Conservation (phyloP, 192 early-diverging fungal genomes). For the Dissophora ornata region DNA sequence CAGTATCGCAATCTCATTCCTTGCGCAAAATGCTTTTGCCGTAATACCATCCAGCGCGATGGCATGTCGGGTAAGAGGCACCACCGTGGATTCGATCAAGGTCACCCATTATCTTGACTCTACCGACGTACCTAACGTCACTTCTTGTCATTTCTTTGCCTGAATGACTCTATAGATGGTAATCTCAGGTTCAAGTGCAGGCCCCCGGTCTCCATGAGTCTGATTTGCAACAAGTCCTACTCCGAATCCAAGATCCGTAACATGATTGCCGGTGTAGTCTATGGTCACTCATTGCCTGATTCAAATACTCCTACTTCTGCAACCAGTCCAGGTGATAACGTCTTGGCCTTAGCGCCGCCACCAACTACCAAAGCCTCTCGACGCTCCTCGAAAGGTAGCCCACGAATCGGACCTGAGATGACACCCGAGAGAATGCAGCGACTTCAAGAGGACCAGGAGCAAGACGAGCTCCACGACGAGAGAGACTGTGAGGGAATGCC, state of each 20-base stretch:
- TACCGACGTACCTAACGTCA: not conserved
- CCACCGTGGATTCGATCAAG: too few species aligned
- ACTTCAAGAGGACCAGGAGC: slow-evolving; percentile 10
- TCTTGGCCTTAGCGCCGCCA: slow-evolving; percentile 30
- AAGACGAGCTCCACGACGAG: slow-evolving; percentile 19
- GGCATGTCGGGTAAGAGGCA: slow-evolving; percentile 51
- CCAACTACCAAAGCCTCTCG: slow-evolving; percentile 13
- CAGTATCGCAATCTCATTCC: slow-evolving; percentile 43
- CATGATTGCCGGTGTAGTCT: slow-evolving; percentile 48
- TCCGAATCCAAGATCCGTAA: slow-evolving; percentile 54
- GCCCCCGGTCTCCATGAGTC: slow-evolving; percentile 47
- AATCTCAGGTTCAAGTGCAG: slow-evolving; percentile 51
- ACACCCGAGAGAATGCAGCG: slow-evolving; percentile 12
- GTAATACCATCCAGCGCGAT: slow-evolving; percentile 52
- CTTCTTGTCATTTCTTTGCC: not conserved
- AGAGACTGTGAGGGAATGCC: not conserved
- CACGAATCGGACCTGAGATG: slow-evolving; percentile 11
- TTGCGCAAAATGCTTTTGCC: slow-evolving; percentile 48
- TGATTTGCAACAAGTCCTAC: slow-evolving; percentile 53
- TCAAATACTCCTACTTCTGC: slow-evolving; percentile 12
- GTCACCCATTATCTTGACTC: not conserved
- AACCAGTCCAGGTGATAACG: slow-evolving; percentile 19
- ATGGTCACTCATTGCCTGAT: slow-evolving; percentile 41
- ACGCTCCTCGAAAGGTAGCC: slow-evolving; percentile 15
- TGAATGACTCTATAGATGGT: slow-evolving; percentile 15